Evolutionary conservation across 257 asterid genomes (phyloP).

Genomic region (Jacaranda mimosifolia): DNA sequence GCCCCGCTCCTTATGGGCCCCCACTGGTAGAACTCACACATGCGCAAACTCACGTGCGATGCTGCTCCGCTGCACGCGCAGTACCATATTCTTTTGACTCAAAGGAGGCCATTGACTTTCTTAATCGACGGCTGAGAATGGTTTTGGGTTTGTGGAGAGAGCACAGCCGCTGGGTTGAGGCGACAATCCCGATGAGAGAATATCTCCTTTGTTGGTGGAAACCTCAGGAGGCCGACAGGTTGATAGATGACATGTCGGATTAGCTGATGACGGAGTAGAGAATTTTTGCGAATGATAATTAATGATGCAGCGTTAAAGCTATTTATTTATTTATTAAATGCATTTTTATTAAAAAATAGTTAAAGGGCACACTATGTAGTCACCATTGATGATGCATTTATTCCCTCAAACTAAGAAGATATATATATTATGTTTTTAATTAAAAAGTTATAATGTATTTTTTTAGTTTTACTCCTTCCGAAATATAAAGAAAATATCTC

Average conservation of each 20-base stretch:
- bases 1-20: neutral
- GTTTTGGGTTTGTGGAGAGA: neutral
- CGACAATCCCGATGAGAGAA: slow-evolving; percentile 24
- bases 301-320: neutral
- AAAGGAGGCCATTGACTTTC: neutral
- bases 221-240: slow-evolving; percentile 27
- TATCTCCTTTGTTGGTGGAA: slow-evolving; percentile 42
- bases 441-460: too few species aligned
- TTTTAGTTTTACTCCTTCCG: too few species aligned
- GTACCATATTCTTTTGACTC: slow-evolving; percentile 35
- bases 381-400: too few species aligned
- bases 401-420: too few species aligned
- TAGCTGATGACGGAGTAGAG: neutral
- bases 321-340: neutral
- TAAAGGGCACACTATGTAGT: too few species aligned
- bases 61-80: slow-evolving; percentile 46
- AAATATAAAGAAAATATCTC: too few species aligned
- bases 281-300: neutral
- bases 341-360: too few species aligned
- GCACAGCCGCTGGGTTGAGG: slow-evolving; percentile 20
- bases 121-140: slow-evolving; percentile 2
- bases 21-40: slow-evolving; percentile 27
- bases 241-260: slow-evolving; percentile 7
- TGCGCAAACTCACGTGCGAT: slow-evolving; percentile 44
- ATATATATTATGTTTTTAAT: too few species aligned